A percentile compares a stretch with the other conserved stretches of the same genome.
Evolutionary conservation across 1,284 basidiomycete genomes (phyloP).

Genomic region (Bjerkandera adusta): DNA sequence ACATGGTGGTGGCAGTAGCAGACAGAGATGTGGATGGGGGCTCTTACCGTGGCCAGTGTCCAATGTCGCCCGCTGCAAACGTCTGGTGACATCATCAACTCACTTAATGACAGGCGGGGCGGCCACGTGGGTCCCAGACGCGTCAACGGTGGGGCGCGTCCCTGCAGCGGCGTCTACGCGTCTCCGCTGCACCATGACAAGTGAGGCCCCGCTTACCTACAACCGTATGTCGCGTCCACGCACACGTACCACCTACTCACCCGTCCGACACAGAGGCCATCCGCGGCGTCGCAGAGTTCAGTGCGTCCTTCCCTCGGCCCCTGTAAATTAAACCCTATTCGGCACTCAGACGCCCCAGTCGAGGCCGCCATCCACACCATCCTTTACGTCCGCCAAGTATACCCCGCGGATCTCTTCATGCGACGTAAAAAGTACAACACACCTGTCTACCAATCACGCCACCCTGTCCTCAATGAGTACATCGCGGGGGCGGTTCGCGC

Average conservation of each 20-base stretch:
- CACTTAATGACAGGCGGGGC: too few relatives aligned
- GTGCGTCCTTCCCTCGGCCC: conserved; percentile 39
- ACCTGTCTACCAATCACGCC: conserved; percentile 88
- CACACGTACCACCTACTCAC: neutral
- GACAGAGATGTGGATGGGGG: neutral
- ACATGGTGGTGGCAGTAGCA: conserved; percentile 5
- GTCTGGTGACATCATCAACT: too few relatives aligned
- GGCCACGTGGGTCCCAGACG: too few relatives aligned
- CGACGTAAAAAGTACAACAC: conserved; percentile 87
- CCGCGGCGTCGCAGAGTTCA: conserved; percentile 62
- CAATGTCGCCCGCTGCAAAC: too few relatives aligned
- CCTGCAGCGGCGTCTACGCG: neutral
- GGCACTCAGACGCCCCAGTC: conserved; percentile 47
- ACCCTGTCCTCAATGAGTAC: conserved; percentile 86
- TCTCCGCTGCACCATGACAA: neutral
- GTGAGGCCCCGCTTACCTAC: conserved; percentile 29
- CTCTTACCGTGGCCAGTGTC: too few relatives aligned
- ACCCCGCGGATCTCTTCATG: conserved; percentile 85
- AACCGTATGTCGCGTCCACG: conserved; percentile 27
- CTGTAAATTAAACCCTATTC: neutral
- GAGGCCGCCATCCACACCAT: conserved; percentile 93
- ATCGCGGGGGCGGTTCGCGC: conserved; percentile 80
- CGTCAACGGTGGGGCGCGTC: too few relatives aligned
- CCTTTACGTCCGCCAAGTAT: conserved; percentile 86
- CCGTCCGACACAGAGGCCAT: conserved; percentile 52